Conservation (phyloP, 2,329 filamentous ascomycete genomes). For the Fusarium luffae region DNA sequence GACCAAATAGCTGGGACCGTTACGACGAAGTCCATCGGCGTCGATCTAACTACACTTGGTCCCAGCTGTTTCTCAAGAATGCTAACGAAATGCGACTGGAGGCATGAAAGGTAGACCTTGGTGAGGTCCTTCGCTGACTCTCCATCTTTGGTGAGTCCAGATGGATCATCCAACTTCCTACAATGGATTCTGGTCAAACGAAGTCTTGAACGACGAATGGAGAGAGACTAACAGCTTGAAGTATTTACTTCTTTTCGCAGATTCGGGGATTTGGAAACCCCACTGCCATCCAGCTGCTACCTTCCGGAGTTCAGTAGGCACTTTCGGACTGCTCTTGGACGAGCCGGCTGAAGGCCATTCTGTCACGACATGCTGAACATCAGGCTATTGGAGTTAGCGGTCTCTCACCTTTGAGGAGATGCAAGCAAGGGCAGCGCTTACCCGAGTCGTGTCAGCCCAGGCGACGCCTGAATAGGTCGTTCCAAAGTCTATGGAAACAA, state of each 20-base stretch:
- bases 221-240: constrained; percentile 61
- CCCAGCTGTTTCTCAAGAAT: constrained; percentile 58
- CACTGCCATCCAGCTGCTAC: constrained; percentile 57
- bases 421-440: constrained; percentile 40
- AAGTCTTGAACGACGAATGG: not conserved
- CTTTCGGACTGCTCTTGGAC: constrained; percentile 55
- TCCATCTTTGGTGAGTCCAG: constrained; percentile 46
- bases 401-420: constrained; percentile 4
- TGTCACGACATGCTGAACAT: constrained; percentile 56
- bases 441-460: constrained; percentile 58
- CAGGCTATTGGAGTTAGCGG: constrained; percentile 49
- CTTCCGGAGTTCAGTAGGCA: constrained; percentile 61
- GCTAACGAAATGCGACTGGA: constrained; percentile 61
- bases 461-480: constrained; percentile 68
- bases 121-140: constrained; percentile 52
- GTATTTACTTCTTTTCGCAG: constrained; percentile 53
- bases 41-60: constrained; percentile 55
- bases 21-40: constrained; percentile 63
- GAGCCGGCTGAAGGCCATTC: constrained; percentile 56
- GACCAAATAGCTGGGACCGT: constrained; percentile 71
- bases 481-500: constrained; percentile 67
- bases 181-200: constrained; percentile 25
- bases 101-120: constrained; percentile 58
- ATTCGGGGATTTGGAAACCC: constrained; percentile 61
- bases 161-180: constrained; percentile 53